Conservation (phyloP, 805 yeast genomes). For the Cyberlindnera mississippiensis region DNA sequence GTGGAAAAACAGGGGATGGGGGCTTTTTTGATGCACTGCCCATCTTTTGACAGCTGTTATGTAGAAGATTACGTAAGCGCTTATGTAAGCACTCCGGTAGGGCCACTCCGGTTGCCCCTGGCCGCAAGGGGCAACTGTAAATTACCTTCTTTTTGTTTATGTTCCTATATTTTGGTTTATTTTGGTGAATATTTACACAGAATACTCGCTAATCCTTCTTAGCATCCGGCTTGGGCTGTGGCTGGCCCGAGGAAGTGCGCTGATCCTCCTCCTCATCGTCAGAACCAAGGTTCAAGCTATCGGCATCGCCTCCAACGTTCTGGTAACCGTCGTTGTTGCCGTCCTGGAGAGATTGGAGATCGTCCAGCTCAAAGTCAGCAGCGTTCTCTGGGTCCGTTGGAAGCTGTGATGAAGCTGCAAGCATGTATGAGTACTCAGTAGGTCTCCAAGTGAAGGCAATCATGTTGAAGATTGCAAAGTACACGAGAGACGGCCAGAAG, state of each 20-base stretch:
- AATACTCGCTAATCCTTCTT: not conserved
- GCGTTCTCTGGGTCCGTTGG: slow-evolving; percentile 75
- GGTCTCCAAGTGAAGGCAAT: slow-evolving; percentile 97
- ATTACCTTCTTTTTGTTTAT: too few relatives aligned
- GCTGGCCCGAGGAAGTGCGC: not conserved
- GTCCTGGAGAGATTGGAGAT: slow-evolving; percentile 42
- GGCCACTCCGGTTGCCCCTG: too few relatives aligned
- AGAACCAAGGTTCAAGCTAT: slow-evolving; percentile 24
- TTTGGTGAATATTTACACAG: too few relatives aligned
- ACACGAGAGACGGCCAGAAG: slow-evolving; percentile 92
- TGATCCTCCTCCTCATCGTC: slow-evolving; percentile 18
- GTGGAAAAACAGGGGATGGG: too few relatives aligned
- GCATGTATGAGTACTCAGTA: slow-evolving; percentile 88
- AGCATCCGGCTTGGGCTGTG: not conserved
- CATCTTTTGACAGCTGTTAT: too few relatives aligned
- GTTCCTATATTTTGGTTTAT: too few relatives aligned
- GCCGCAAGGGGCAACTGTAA: too few relatives aligned
- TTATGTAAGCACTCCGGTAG: too few relatives aligned
- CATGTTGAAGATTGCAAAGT: slow-evolving; percentile 76
- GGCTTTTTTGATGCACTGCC: too few relatives aligned
- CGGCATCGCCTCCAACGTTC: slow-evolving; percentile 26
- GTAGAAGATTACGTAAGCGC: too few relatives aligned
- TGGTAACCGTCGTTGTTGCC: slow-evolving; percentile 25
- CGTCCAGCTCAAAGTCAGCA: slow-evolving; percentile 63
- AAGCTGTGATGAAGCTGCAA: slow-evolving; percentile 90